Percentiles rank a stretch among this genome's conserved stretches.
Conservation (phyloP, 2,329 filamentous ascomycete genomes). For the Taxawa tesnikishii region DNA sequence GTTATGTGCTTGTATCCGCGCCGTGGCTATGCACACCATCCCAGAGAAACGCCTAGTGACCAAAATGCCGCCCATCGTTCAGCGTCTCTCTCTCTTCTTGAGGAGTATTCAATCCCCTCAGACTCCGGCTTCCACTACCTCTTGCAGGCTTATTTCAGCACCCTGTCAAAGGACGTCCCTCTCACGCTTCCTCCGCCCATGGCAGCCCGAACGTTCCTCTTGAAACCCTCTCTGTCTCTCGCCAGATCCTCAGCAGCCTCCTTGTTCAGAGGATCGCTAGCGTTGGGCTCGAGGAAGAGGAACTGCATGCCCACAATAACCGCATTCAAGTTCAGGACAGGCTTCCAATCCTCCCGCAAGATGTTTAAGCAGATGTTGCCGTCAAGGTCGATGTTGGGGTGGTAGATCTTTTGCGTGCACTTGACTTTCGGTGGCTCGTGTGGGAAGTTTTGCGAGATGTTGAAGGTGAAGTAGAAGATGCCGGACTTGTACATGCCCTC, state of each 20-base stretch:
- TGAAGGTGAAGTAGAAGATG: slow-evolving; percentile 78
- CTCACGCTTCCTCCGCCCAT: slow-evolving; percentile 73
- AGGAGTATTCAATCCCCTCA: no score
- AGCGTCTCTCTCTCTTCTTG: no score
- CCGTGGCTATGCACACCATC: no score
- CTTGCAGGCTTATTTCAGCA: no score
- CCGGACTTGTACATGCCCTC: slow-evolving; percentile 84
- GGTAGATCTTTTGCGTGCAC: slow-evolving; percentile 96
- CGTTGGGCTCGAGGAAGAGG: slow-evolving; percentile 94
- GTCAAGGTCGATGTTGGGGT: slow-evolving; percentile 95
- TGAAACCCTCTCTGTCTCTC: slow-evolving; percentile 75
- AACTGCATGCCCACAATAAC: slow-evolving; percentile 94
- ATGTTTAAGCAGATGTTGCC: slow-evolving; percentile 98
- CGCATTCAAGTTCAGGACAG: slow-evolving; percentile 89
- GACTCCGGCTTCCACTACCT: no score
- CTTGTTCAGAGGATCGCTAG: slow-evolving; percentile 95
- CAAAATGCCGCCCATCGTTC: no score
- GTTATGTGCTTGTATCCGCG: no score
- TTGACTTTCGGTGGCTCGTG: slow-evolving; percentile 97
- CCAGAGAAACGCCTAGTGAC: no score
- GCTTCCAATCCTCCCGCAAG: slow-evolving; percentile 96
- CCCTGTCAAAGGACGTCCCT: slow-evolving; percentile 63
- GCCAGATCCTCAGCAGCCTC: slow-evolving; percentile 90
- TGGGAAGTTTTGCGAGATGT: slow-evolving; percentile 88
- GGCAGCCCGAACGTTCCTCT: slow-evolving; percentile 72